Percentiles rank a stretch among this genome's conserved stretches.
These are phyloP conservation scores for Lasiodiplodia citricola DNA, from an alignment of 2,329 filamentous ascomycete genomes.

Conservation along the genomic window DNA sequence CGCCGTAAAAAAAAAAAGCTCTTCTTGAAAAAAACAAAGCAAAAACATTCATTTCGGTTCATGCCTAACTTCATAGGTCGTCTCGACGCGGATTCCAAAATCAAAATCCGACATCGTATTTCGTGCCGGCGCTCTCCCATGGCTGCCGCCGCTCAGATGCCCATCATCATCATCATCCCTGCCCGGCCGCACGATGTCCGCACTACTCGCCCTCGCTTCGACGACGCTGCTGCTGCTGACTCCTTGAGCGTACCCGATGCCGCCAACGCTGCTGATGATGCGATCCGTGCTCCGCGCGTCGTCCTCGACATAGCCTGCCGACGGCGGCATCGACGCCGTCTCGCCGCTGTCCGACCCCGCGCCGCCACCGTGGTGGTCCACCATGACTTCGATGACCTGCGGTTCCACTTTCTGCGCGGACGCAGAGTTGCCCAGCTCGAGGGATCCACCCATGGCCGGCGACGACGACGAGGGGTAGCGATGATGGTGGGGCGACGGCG, in stretches of 20 bases:
- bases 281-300: constrained; percentile 7
- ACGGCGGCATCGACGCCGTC: not conserved
- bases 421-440: not conserved
- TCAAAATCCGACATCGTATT: not conserved
- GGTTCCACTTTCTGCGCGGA: not conserved
- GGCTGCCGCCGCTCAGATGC: not conserved
- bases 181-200: not conserved
- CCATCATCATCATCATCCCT: no score
- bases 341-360: not conserved
- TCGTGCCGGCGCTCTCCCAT: not conserved
- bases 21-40: not conserved
- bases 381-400: not conserved
- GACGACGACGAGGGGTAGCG: not conserved
- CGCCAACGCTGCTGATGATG: not conserved
- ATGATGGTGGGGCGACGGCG: not conserved
- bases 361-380: not conserved
- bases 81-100: not conserved
- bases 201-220: not conserved
- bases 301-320: not conserved
- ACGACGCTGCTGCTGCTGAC: not conserved
- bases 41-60: constrained; percentile 5
- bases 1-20: no score
- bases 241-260: not conserved
- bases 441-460: not conserved
- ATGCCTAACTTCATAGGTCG: constrained; percentile 3